phyloP scores from a whole-genome alignment of 148 eudicot genomes.

The Persicaria tinctoria region DNA sequence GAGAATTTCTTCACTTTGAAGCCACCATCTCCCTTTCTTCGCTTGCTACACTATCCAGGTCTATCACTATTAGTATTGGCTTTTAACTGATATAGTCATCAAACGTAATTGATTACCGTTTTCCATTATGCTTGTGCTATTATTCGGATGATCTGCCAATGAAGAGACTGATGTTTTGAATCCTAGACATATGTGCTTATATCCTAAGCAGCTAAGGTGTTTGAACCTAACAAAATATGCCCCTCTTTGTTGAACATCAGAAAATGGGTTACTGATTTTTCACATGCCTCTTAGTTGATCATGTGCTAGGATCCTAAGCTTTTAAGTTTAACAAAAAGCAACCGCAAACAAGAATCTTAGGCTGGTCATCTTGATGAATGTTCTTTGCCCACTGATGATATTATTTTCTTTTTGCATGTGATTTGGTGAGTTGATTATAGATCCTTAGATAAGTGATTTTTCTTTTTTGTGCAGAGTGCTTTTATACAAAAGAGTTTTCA shows the following conservation, averaged over 20 bases:
- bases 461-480: neutral
- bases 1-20: constrained; percentile 55
- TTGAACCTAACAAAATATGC: neutral
- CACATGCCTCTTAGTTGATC: too few relatives aligned
- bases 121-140: neutral
- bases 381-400: neutral
- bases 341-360: neutral
- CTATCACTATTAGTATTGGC: neutral
- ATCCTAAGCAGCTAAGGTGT: neutral
- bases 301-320: neutral
- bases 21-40: constrained; percentile 49
- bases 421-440: neutral
- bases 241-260: neutral
- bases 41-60: constrained; percentile 85
- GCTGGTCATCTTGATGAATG: neutral
- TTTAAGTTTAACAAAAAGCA: neutral
- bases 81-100: neutral
- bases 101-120: neutral
- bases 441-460: neutral
- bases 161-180: neutral
- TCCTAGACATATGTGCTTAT: neutral
- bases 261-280: neutral
- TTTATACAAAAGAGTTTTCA: neutral
- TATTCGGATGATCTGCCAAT: neutral
- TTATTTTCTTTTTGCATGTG: neutral